Evolutionary conservation across 345 rosid species (phyloP).

Genomic region (Carallia brachiata): DNA sequence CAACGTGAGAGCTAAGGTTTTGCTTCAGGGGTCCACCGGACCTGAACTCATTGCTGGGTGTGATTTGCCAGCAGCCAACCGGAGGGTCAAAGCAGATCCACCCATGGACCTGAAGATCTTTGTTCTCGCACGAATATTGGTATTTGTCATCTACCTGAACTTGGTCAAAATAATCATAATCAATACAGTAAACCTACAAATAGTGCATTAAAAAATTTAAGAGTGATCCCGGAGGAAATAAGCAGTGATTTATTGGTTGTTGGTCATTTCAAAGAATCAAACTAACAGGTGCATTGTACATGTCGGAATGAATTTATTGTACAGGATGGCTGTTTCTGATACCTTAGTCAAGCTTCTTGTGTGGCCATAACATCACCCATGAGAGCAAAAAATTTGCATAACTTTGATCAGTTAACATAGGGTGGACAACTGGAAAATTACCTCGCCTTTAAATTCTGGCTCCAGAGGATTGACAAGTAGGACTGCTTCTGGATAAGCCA

Average conservation of each 20-base stretch:
- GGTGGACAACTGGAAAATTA: slow-evolving; percentile 6
- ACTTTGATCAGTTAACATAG: neutral
- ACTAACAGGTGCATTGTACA: too few relatives aligned
- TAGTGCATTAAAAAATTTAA: too few relatives aligned
- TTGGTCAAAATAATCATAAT: too few relatives aligned
- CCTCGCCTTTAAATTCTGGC: slow-evolving; percentile 74
- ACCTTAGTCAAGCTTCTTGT: neutral
- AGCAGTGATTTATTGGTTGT: too few relatives aligned
- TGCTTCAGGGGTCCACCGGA: slow-evolving; percentile 83
- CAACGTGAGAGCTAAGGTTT: slow-evolving; percentile 89
- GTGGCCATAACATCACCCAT: neutral
- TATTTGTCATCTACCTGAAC: slow-evolving; percentile 90
- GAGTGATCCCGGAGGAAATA: too few relatives aligned
- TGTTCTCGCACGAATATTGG: slow-evolving; percentile 76
- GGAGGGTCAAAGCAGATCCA: slow-evolving; percentile 70
- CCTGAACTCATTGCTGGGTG: slow-evolving; percentile 81
- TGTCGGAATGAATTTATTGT: too few relatives aligned
- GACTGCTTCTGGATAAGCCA: slow-evolving; percentile 88
- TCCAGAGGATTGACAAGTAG: slow-evolving; percentile 66
- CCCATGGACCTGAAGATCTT: slow-evolving; percentile 72
- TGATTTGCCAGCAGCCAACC: slow-evolving; percentile 88
- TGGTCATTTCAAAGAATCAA: too few relatives aligned
- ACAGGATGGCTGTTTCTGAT: too few relatives aligned
- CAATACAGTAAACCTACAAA: too few relatives aligned
- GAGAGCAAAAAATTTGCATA: neutral